Evolutionary conservation across 805 yeast species (phyloP), one percentile per base, ranked within the genome.

Genomic region (Tetrapisispora taiwanensis): DNA sequence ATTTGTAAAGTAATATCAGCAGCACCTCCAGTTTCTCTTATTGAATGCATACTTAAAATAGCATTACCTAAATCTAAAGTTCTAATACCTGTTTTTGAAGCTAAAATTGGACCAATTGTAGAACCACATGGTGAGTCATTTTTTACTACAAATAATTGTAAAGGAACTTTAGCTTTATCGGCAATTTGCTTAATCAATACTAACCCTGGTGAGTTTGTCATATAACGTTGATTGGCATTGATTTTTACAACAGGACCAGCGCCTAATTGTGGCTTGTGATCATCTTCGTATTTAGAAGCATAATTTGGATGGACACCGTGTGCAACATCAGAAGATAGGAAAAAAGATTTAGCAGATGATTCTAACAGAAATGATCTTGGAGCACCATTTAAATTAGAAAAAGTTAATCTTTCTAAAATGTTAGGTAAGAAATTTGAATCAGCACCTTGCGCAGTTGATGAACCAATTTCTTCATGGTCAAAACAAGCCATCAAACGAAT

Each of bases 221-320:
- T 88, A 59, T 92, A 92, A 46, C 96, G 76, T 68, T 92, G 97
- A 63, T 87, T 90, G 9, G 97, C 97, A 59, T 90, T 90, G 59
- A 90, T 69, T 65, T 90, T 90, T 58, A 90, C 78, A 3, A 88
- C 97, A 0, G 97, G 96, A 7, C 98, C 98, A 30, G 71, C 71
- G 57, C 95, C 94, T 48, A 90, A 67, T 42, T 72, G 72, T 1
- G 98, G 97, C 51, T 77, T 76, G 63, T 90, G 95, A 48, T 74
- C 69, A 19, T 76, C 60, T 60, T 92, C 97, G 65, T 92, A 84
- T 53, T 76, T 76, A 43, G 73, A 74, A 4, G 76, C 67, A 62
- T 90, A 90, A 64, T 90, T 90, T 46, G 98, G 98, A 63, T 90
- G 96, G 32, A 90, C 83, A 28, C 95, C 97, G 60, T 90, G 98